Evolutionary conservation across 2,329 filamentous ascomycete species (phyloP), one percentile per base, ranked within the genome.

Genomic region (Trichoderma endophyticum): DNA sequence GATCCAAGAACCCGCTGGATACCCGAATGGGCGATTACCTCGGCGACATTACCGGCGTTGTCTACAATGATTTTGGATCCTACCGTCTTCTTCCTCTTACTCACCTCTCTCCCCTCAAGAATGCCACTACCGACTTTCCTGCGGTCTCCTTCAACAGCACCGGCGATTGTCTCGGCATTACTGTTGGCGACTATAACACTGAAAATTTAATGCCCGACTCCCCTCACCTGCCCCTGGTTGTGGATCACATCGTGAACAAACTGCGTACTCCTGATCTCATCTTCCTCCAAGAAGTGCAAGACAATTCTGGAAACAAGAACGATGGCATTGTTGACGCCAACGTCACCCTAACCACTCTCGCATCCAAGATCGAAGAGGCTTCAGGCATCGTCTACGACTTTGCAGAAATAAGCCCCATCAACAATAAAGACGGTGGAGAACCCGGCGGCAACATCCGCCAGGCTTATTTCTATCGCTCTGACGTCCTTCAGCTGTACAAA

Each of bases 381-480:
- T 84, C 82, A 48, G 86, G 86, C 28, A 83, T 87, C 1, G 80
- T 84, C 11, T 93, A 93, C 81, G 81, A 83, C 54, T 93, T 86
- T 77, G 82, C 86, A 32, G 86, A 89, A 74, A 85, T 93, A 70
- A 84, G 83, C 57, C 91, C 91, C 2, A 80, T 86, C 39, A 82
- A 92, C 78, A 84, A 87, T 79, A 76, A 85, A 73, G 90, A 93
- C 74, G 91, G 91, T 72, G 91, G 91, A 39, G 82, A 88, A 73
- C 88, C 90, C 1, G 91, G 91, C 15, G 91, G 90, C 48, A 93
- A 93, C 82, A 93, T 93, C 79, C 91, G 91, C 59, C 83, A 84
- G 61, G 91, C 90, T 0, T 93, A 92, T 81, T 84, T 93, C 12
- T 93, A 92, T 85, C 88, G 90, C 51, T 84, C 90, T 0, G 83